These are phyloP conservation scores for Friedmanniomyces simplex DNA, from an alignment of 495 filamentous ascomycete species.

Conservation along the genomic window DNA sequence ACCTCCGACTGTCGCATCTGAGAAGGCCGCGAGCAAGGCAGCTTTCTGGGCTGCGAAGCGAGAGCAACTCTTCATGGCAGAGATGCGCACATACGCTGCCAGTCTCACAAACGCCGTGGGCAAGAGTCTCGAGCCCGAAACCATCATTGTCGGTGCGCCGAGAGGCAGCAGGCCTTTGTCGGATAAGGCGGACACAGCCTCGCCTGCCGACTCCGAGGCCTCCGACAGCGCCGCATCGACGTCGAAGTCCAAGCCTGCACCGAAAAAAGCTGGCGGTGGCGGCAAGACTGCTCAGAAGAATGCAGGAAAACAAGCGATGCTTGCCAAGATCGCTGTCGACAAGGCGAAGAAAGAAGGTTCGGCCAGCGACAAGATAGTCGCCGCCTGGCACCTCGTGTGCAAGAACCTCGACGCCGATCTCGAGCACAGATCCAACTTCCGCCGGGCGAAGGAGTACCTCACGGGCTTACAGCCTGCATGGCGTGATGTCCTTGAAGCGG, in stretches of 20 bases:
- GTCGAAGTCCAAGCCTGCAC: slow-evolving; percentile 5
- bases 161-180: not conserved
- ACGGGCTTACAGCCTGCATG: slow-evolving; percentile 24
- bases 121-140: slow-evolving; percentile 52
- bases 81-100: slow-evolving; percentile 57
- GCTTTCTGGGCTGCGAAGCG: slow-evolving; percentile 29
- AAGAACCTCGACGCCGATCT: slow-evolving; percentile 19
- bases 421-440: slow-evolving; percentile 20
- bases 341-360: slow-evolving; percentile 34
- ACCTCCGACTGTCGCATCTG: slow-evolving; percentile 13
- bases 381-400: slow-evolving; percentile 23
- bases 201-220: slow-evolving; percentile 12
- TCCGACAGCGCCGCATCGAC: slow-evolving; percentile 2
- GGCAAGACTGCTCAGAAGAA: slow-evolving; percentile 21
- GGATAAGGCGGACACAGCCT: not conserved
- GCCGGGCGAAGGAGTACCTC: slow-evolving; percentile 25
- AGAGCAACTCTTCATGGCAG: slow-evolving; percentile 47
- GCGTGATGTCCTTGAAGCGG: slow-evolving; percentile 30
- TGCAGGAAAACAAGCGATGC: slow-evolving; percentile 21
- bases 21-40: slow-evolving; percentile 18
- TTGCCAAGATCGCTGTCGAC: slow-evolving; percentile 18
- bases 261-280: slow-evolving; percentile 15
- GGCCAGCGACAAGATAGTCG: slow-evolving; percentile 23
- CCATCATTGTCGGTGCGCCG: slow-evolving; percentile 36
- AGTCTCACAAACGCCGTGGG: slow-evolving; percentile 57